These are phyloP conservation scores for Trametopsis cervina DNA, from an alignment of 768 basidiomycete species.

Conservation along the genomic window DNA sequence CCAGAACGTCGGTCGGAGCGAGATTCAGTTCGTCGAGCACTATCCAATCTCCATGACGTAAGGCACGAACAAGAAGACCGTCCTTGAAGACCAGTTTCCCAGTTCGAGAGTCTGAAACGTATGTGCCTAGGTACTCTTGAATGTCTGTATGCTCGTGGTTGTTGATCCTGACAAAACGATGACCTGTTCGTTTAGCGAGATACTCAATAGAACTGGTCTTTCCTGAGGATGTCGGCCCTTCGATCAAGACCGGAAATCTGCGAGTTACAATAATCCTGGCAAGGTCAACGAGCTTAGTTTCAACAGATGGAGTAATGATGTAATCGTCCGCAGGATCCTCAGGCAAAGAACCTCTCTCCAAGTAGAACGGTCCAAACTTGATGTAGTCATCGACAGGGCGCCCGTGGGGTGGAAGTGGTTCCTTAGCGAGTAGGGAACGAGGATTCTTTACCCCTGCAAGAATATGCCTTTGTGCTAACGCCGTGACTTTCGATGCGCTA, in stretches of 20 bases:
- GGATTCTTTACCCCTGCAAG: conserved; percentile 76
- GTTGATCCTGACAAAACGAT: conserved; percentile 96
- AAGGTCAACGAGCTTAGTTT: conserved; percentile 90
- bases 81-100: conserved; percentile 96
- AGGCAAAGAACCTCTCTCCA: conserved; percentile 68
- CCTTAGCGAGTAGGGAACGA: conserved; percentile 64
- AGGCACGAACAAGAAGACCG: conserved; percentile 86
- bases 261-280: conserved; percentile 84
- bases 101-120: conserved; percentile 85
- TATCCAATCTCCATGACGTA: conserved; percentile 93
- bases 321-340: conserved; percentile 71
- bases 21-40: conserved; percentile 97
- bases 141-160: conserved; percentile 99
- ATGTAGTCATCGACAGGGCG: conserved; percentile 50
- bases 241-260: conserved; percentile 91
- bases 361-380: conserved; percentile 88
- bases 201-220: conserved; percentile 98
- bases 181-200: conserved; percentile 86
- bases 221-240: conserved; percentile 95
- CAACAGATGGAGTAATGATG: conserved; percentile 92
- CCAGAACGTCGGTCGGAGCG: conserved; percentile 95
- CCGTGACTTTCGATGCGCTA: conserved; percentile 60
- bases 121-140: conserved; percentile 96
- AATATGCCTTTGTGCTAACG: conserved; percentile 70
- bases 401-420: conserved; percentile 48